Conservation (phyloP, 345 rosid species). For the Erucastrum elatum region DNA sequence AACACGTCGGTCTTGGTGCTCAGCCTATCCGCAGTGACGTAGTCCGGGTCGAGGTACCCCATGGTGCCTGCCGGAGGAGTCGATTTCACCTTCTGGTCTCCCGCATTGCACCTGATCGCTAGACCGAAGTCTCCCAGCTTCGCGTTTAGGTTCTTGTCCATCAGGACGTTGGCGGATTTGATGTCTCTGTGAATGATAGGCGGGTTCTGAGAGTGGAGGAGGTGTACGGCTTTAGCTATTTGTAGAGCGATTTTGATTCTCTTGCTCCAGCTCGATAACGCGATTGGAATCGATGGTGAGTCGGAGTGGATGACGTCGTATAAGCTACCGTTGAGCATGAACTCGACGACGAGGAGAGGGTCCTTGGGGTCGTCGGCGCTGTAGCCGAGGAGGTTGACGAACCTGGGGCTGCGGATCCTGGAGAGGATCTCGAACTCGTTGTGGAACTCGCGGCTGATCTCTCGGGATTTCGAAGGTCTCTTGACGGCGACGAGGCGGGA, state of each 20-base stretch:
- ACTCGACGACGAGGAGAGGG: constrained; percentile 85
- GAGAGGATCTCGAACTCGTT: constrained; percentile 97
- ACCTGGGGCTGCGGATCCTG: constrained; percentile 77
- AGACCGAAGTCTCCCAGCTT: constrained; percentile 95
- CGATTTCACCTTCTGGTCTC: constrained; percentile 73
- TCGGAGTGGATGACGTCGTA: constrained; percentile 85
- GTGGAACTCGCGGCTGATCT: constrained; percentile 66
- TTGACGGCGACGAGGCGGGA: constrained; percentile 88
- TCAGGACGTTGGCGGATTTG: constrained; percentile 96
- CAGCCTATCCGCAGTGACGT: constrained; percentile 92
- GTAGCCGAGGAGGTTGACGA: constrained; percentile 89
- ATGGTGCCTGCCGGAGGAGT: constrained; percentile 99
- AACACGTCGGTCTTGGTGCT: constrained; percentile 96
- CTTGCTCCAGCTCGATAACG: constrained; percentile 71
- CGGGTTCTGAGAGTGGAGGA: constrained; percentile 72
- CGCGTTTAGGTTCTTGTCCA: constrained; percentile 85
- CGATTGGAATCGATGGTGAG: background rate
- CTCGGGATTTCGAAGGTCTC: constrained; percentile 67
- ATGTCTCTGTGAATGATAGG: constrained; percentile 90
- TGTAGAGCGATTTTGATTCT: constrained; percentile 80
- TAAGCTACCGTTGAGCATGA: constrained; percentile 87
- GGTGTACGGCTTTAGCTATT: constrained; percentile 76
- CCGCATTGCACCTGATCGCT: constrained; percentile 77
- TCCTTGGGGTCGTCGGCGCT: constrained; percentile 61
- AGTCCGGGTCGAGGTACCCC: constrained; percentile 94